Percentiles rank a stretch among this genome's conserved stretches.
These are phyloP conservation scores for Diaporthe helianthi DNA, from an alignment of 2,329 filamentous ascomycete species.

Conservation along the genomic window DNA sequence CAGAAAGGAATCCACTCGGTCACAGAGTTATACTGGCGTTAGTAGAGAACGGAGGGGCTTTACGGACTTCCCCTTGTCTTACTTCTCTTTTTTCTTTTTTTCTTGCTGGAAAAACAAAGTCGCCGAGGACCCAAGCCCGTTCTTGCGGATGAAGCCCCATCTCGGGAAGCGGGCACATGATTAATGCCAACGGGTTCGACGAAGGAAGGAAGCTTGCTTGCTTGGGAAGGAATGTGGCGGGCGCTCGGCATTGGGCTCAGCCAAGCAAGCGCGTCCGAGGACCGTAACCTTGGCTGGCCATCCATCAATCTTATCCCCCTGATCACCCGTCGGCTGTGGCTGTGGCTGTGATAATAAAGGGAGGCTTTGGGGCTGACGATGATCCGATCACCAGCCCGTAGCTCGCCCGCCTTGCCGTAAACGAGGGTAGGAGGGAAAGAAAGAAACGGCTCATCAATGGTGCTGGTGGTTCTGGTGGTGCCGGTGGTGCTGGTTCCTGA, in stretches of 20 bases:
- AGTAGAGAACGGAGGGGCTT: no score
- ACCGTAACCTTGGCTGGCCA: neutral
- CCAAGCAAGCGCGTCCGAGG: neutral
- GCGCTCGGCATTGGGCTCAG: constrained; percentile 16
- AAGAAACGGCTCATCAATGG: no score
- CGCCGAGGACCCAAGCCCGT: neutral
- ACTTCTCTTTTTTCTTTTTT: no score
- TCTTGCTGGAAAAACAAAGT: no score
- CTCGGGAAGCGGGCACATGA: constrained; percentile 13
- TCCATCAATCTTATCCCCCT: neutral
- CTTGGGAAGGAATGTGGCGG: constrained; percentile 5
- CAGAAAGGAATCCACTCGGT: neutral
- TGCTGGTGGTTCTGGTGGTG: no score
- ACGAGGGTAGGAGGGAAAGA: no score
- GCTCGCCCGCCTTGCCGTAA: no score
- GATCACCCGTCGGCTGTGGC: neutral
- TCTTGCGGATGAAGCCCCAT: neutral
- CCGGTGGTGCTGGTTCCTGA: no score
- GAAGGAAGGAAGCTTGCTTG: constrained; percentile 17
- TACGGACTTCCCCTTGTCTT: no score
- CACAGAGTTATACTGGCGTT: neutral
- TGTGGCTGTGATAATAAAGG: no score
- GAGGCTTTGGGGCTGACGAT: no score
- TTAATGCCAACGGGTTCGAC: constrained; percentile 1
- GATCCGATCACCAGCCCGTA: no score